A percentile compares a stretch with the other conserved stretches of the same genome.
These are phyloP conservation scores for Carpinus viminea DNA, from an alignment of 306 rosid species.

Conservation along the genomic window DNA sequence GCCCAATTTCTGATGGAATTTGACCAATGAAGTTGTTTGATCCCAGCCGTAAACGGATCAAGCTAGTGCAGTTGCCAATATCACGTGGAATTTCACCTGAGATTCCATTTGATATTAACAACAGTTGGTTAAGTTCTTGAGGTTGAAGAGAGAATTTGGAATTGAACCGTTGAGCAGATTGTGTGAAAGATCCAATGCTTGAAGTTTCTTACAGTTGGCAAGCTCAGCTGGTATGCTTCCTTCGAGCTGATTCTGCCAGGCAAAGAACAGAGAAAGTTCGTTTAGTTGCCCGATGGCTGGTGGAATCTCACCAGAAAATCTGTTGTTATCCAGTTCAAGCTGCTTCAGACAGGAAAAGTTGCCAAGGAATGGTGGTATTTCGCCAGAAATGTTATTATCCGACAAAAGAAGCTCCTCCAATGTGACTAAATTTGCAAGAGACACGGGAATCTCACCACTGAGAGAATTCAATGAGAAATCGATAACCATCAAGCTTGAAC, in stretches of 20 bases:
- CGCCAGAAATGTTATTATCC: conserved; percentile 65
- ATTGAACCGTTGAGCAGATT: conserved; percentile 70
- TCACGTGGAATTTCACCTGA: conserved; percentile 76
- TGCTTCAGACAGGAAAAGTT: conserved; percentile 72
- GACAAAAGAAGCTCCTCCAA: conserved; percentile 83
- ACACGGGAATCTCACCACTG: conserved; percentile 61
- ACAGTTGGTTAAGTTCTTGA: conserved; percentile 74
- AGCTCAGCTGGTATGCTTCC: conserved; percentile 82
- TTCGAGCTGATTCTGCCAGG: conserved; percentile 83
- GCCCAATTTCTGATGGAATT: conserved; percentile 75
- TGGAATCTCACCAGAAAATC: conserved; percentile 77
- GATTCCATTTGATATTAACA: conserved; percentile 78
- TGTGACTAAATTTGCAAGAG: conserved; percentile 51
- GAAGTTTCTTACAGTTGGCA: conserved; percentile 75
- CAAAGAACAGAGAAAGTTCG: conserved; percentile 78
- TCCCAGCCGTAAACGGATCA: conserved; percentile 79
- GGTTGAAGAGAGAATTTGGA: conserved; percentile 74
- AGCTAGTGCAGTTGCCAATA: conserved; percentile 71
- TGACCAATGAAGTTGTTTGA: conserved; percentile 77
- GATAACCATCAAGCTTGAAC: conserved; percentile 58
- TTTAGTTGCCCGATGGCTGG: conserved; percentile 64
- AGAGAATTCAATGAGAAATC: conserved; percentile 87
- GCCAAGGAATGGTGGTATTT: conserved; percentile 72
- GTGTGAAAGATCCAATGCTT: conserved; percentile 89
- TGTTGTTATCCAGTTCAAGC: conserved; percentile 90